Conservation (phyloP, 2,329 filamentous ascomycete species). For the Epichloe amarillans region DNA sequence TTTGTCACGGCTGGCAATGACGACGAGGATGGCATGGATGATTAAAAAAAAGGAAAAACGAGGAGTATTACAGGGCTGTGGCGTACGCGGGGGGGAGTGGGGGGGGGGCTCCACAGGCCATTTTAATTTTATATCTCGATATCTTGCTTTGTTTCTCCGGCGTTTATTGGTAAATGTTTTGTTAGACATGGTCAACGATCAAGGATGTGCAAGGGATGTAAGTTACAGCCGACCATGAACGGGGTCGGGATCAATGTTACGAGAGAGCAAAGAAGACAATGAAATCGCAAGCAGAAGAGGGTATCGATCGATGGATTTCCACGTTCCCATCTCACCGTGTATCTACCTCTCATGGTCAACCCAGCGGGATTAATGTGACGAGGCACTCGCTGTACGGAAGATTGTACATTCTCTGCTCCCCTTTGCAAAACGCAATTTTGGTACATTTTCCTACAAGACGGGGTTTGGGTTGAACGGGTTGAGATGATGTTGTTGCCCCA, state of each 20-base stretch:
- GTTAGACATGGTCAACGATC: no score
- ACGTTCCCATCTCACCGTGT: neutral
- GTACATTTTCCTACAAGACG: neutral
- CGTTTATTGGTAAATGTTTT: no score
- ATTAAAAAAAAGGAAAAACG: conserved; percentile 10
- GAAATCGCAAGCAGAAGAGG: neutral
- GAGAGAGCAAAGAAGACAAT: neutral
- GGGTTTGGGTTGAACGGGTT: no score
- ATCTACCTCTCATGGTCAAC: no score
- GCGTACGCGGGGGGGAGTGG: neutral
- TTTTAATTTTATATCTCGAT: conserved; percentile 6
- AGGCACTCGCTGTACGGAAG: no score
- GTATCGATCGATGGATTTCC: neutral
- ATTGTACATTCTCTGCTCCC: neutral
- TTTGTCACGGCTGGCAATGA: conserved; percentile 51
- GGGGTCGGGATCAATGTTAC: neutral
- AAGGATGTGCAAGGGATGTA: neutral
- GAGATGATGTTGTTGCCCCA: no score
- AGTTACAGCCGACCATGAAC: neutral
- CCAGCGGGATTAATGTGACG: no score
- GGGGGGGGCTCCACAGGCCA: neutral
- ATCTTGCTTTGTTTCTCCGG: neutral
- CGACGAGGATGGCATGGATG: conserved; percentile 36
- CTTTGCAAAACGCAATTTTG: neutral
- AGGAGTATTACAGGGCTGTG: neutral